These are phyloP conservation scores for Cadophora sp. DNA, from an alignment of 2,329 filamentous ascomycete species.

Conservation along the genomic window DNA sequence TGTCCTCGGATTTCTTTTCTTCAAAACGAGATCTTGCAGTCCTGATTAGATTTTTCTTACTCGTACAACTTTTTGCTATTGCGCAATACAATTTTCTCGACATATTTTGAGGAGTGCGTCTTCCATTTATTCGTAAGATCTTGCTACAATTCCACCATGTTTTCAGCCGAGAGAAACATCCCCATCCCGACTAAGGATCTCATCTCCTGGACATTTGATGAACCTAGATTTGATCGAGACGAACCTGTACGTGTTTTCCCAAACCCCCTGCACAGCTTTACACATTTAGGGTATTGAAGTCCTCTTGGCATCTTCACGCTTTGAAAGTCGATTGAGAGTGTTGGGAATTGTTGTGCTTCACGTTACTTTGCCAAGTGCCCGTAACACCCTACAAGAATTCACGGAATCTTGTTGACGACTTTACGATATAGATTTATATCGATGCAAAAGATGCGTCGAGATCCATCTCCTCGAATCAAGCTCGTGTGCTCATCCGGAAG, in stretches of 20 bases:
- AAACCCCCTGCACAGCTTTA: not conserved
- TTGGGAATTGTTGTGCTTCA: not conserved
- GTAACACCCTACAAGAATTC: no score
- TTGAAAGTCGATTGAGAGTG: not conserved
- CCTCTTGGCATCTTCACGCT: no score
- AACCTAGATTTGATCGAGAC: conserved; percentile 36
- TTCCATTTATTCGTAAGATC: not conserved
- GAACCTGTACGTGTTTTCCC: conserved; percentile 32
- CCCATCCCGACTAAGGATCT: conserved; percentile 39
- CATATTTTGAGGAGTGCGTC: no score
- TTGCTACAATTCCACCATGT: conserved; percentile 29
- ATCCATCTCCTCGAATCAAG: conserved; percentile 40
- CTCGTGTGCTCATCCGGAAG: conserved; percentile 36
- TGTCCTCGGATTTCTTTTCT: not conserved
- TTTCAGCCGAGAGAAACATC: conserved; percentile 24
- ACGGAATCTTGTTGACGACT: no score
- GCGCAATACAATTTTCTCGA: no score
- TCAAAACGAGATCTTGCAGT: not conserved
- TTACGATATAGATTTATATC: conserved; percentile 39
- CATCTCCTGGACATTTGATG: conserved; percentile 40
- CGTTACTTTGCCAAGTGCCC: no score
- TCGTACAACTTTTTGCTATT: not conserved
- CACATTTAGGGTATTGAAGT: no score
- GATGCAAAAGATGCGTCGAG: conserved; percentile 37
- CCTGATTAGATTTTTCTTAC: not conserved